Conservation (phyloP, 2,329 filamentous ascomycete genomes). For the Phoma herbarum region DNA sequence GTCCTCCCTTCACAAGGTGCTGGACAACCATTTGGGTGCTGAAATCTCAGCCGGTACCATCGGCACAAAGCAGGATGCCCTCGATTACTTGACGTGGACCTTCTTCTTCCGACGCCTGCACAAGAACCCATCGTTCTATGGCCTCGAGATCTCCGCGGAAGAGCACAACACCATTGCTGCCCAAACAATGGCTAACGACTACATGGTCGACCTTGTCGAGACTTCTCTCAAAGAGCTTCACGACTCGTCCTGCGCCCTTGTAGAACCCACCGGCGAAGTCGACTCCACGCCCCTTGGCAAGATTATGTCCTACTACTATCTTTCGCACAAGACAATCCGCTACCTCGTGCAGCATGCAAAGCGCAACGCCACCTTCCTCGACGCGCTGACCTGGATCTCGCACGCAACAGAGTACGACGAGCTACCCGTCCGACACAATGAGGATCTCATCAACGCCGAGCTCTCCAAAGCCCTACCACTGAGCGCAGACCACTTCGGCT, state of each 20-base stretch:
- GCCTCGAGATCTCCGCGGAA: conserved; percentile 89
- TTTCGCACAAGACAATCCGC: conserved; percentile 90
- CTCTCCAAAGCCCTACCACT: conserved; percentile 84
- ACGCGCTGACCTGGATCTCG: conserved; percentile 91
- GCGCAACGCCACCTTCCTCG: conserved; percentile 76
- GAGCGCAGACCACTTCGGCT: conserved; percentile 66
- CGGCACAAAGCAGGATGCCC: conserved; percentile 91
- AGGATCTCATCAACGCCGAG: conserved; percentile 95
- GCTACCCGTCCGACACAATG: conserved; percentile 95
- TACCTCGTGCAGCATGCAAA: conserved; percentile 81
- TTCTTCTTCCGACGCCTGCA: conserved; percentile 98
- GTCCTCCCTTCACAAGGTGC: conserved; percentile 91
- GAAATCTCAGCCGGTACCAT: conserved; percentile 95
- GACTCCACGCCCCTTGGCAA: conserved; percentile 91
- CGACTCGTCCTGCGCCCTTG: conserved; percentile 81
- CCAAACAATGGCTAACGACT: conserved; percentile 88
- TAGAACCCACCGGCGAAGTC: conserved; percentile 87
- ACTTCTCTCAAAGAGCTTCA: conserved; percentile 83
- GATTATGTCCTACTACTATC: conserved; percentile 99
- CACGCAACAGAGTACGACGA: conserved; percentile 96
- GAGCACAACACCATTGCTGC: conserved; percentile 89
- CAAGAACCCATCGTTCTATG: conserved; percentile 98
- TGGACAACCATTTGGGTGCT: conserved; percentile 95
- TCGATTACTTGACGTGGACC: conserved; percentile 98
- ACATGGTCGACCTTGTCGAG: conserved; percentile 92